A percentile compares a stretch with the other conserved stretches of the same genome.
Conservation (phyloP, 2,329 filamentous ascomycete species). For the Fusarium equiseti region DNA sequence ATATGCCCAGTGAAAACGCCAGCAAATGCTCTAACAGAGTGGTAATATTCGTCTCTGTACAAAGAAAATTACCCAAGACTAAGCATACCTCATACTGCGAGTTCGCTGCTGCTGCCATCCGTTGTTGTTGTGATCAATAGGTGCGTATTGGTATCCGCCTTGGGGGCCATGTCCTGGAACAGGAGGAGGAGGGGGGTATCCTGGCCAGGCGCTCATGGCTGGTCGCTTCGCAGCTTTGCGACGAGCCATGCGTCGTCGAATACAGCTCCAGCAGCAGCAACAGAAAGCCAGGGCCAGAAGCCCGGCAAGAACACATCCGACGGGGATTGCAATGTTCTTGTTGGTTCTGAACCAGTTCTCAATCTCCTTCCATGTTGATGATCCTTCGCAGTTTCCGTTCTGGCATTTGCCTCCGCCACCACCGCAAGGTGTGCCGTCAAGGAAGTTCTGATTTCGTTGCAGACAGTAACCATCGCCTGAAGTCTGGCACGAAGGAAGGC, state of each 20-base stretch:
- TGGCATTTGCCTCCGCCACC: slow-evolving; percentile 81
- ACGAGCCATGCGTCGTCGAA: slow-evolving; percentile 45
- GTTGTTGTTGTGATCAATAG: slow-evolving; percentile 33
- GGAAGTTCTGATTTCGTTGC: slow-evolving; percentile 87
- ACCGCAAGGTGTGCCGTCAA: slow-evolving; percentile 91
- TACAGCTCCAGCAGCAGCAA: slow-evolving; percentile 71
- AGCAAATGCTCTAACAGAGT: slow-evolving; percentile 34
- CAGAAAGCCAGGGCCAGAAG: slow-evolving; percentile 77
- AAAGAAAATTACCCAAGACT: slow-evolving; percentile 9
- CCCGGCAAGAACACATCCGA: slow-evolving; percentile 77
- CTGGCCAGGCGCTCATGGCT: slow-evolving; percentile 46
- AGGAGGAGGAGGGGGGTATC: slow-evolving; percentile 24
- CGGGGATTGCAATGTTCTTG: slow-evolving; percentile 84
- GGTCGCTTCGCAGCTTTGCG: slow-evolving; percentile 45
- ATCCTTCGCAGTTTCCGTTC: slow-evolving; percentile 82
- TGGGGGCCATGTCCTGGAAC: slow-evolving; percentile 7
- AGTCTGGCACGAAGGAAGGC: slow-evolving; percentile 80
- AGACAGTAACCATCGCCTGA: slow-evolving; percentile 79
- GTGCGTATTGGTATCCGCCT: slow-evolving; percentile 41
- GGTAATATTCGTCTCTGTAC: not conserved
- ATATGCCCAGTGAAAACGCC: slow-evolving; percentile 39
- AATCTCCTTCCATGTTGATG: slow-evolving; percentile 77
- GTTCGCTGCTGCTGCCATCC: slow-evolving; percentile 36
- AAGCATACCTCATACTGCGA: slow-evolving; percentile 51
- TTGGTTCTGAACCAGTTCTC: slow-evolving; percentile 81